Evolutionary conservation across 169 alveolate genomes (phyloP), one percentile per base, ranked within the genome.

Genomic region (Besnoitia besnoiti): DNA sequence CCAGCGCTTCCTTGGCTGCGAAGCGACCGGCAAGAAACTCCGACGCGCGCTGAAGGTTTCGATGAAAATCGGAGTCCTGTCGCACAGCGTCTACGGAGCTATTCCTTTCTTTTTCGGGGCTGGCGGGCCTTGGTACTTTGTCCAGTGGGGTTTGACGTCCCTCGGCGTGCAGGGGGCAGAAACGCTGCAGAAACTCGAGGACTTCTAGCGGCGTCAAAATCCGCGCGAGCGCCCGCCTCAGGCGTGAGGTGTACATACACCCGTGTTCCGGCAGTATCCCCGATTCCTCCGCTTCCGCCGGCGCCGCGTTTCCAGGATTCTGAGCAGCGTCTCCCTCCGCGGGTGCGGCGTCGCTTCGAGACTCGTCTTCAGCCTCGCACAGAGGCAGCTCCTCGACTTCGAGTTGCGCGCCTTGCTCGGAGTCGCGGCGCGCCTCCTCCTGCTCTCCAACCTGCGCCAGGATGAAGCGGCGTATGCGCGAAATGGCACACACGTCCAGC

Each of bases 1-100:
- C 42, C 40, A 67, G 80, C 10, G 80, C 80, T n/a, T 67, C 80
- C n/a, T 67, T 67, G 47, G 80, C 80, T 1, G 80, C 80, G 80
- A 67, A 67, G 80, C 80, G 80, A 2, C 44, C 44, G 2, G 80
- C 80, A 2, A 67, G 80, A n/a, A 67, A 67, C 12, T 37, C 80
- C 10, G 80, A 1, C n/a, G 80, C 80, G 80, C 80, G 12, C n/a
- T n/a, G 80, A 19, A 33, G 44, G 10, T 14, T 35, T n/a, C 80
- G 67, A 3, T 21, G 24, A 21, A 55, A 19, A 16, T 8, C 67
- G 67, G 59, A 10, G 59, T 55, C 67, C 33, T n/a, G n/a, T n/a
- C n/a, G n/a, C n/a, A n/a, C n/a, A n/a, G n/a, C n/a, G n/a, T n/a
- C n/a, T n/a, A n/a, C n/a, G n/a, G n/a, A n/a, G n/a, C n/a, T n/a